Evolutionary conservation across 2,329 filamentous ascomycete species (phyloP).

Genomic region (Colletotrichum lindemuthianum): DNA sequence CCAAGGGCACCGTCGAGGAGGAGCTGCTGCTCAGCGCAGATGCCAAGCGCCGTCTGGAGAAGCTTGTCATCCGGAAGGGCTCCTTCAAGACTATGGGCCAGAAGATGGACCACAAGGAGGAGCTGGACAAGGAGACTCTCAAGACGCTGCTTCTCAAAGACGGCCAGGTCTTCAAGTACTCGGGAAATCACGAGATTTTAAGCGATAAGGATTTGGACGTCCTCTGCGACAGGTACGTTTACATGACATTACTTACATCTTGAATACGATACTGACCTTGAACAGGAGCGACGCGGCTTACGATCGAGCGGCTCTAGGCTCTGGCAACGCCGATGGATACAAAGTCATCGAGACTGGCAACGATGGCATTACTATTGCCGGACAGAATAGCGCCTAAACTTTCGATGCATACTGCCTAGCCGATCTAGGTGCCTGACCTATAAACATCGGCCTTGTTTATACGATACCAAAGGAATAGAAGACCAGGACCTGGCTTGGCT

Average conservation of each 20-base stretch:
- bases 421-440: neutral
- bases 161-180: constrained; percentile 71
- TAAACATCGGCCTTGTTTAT: too few species aligned
- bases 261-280: constrained; percentile 20
- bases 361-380: constrained; percentile 54
- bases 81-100: constrained; percentile 78
- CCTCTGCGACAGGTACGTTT: constrained; percentile 74
- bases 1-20: constrained; percentile 92
- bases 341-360: constrained; percentile 81
- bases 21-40: constrained; percentile 87
- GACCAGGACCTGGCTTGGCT: too few species aligned
- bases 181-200: constrained; percentile 72
- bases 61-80: constrained; percentile 95
- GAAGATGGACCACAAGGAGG: constrained; percentile 63
- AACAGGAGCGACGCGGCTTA: constrained; percentile 67
- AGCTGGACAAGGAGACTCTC: constrained; percentile 69
- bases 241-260: neutral
- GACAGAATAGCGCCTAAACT: constrained; percentile 1
- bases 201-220: constrained; percentile 80
- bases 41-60: constrained; percentile 90
- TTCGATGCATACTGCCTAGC: neutral
- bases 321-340: constrained; percentile 77
- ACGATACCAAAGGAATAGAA: too few species aligned
- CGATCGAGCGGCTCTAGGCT: constrained; percentile 78
- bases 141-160: constrained; percentile 74